Percentiles rank a stretch among this genome's conserved stretches.
Conservation (phyloP, 148 eudicot genomes). For the Fagopyrum tataricum region DNA sequence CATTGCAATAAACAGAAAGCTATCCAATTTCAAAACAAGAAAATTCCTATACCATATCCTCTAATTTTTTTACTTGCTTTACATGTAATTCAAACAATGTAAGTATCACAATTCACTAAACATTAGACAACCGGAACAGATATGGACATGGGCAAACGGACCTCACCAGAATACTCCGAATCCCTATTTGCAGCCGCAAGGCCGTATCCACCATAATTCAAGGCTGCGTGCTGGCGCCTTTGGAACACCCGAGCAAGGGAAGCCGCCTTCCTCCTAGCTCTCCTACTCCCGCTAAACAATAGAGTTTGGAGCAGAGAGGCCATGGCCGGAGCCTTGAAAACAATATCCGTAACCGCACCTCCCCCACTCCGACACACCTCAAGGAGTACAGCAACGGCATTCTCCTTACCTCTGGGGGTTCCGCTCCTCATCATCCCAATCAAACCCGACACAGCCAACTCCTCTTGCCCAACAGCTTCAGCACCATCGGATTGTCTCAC, state of each 20-base stretch:
- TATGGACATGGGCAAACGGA: slow-evolving; percentile 35
- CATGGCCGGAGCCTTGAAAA: slow-evolving; percentile 61
- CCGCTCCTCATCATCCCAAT: slow-evolving; percentile 66
- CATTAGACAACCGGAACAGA: slow-evolving; percentile 21
- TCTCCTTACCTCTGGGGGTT: slow-evolving; percentile 80
- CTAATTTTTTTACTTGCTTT: background rate
- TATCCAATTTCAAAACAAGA: background rate
- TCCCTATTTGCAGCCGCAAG: slow-evolving; percentile 34
- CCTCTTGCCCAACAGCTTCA: slow-evolving; percentile 62
- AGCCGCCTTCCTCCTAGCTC: slow-evolving; percentile 89
- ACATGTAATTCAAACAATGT: background rate
- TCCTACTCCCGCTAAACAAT: slow-evolving; percentile 71
- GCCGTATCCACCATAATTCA: slow-evolving; percentile 39
- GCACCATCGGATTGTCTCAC: slow-evolving; percentile 71
- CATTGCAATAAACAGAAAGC: no score
- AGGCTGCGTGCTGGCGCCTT: slow-evolving; percentile 43
- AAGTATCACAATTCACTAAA: background rate
- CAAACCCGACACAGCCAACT: slow-evolving; percentile 47
- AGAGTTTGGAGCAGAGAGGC: slow-evolving; percentile 53
- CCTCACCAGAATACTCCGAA: slow-evolving; percentile 31
- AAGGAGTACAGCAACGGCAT: slow-evolving; percentile 80
- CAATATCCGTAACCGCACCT: slow-evolving; percentile 46
- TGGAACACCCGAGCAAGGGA: slow-evolving; percentile 83
- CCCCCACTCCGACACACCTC: slow-evolving; percentile 81
- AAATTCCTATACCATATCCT: background rate